Evolutionary conservation across 441 rosid genomes (phyloP), one percentile per base, ranked within the genome.

Genomic region (Croton setiger): DNA sequence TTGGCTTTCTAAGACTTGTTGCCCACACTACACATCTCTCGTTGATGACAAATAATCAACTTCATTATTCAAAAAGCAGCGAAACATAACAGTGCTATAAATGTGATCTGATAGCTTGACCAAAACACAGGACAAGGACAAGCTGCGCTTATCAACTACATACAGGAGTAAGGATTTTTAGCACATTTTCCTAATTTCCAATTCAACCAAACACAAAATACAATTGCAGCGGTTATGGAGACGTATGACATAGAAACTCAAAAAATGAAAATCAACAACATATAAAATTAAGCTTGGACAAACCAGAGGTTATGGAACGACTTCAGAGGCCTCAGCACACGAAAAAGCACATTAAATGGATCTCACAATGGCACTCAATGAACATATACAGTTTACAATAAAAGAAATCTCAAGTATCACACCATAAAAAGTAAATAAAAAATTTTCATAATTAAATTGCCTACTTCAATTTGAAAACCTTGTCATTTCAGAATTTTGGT

Each of bases 311-410:
- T 3, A 0, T 4, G 37, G 33, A 67, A 58, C 43, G 20, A 58
- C 41, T 62, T 66, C n/a, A 39, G 57, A 64, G 43, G 43, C 53
- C 51, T 65, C 53, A 60, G 43, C 36, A 13, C 23, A n/a, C 36
- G 36, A 14, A 47, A 27, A 49, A 59, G 49, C 14, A 51, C 21
- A 57, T 47, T 4, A 15, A 0, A 51, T 60, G 33, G 27, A 21
- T 55, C 59, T 60, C 41, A 20, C 23, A 18, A 23, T 9, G 17
- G 35, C 33, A 45, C 54, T 5, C 47, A 61, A 43, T 23, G 18
- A 49, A 5, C 33, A 44, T 44, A 12, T 17, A 17, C 23, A n/a
- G 15, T 33, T 66, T 23, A 60, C 6, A 5, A 14, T 10, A 20
- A 31, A 59, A 35, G 14, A 27, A 17, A 1, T n/a, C 5, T 3